Percentiles rank a stretch among this genome's conserved stretches.
Evolutionary conservation across 2,329 filamentous ascomycete species (phyloP).

Genomic region (Clonostachys solani): DNA sequence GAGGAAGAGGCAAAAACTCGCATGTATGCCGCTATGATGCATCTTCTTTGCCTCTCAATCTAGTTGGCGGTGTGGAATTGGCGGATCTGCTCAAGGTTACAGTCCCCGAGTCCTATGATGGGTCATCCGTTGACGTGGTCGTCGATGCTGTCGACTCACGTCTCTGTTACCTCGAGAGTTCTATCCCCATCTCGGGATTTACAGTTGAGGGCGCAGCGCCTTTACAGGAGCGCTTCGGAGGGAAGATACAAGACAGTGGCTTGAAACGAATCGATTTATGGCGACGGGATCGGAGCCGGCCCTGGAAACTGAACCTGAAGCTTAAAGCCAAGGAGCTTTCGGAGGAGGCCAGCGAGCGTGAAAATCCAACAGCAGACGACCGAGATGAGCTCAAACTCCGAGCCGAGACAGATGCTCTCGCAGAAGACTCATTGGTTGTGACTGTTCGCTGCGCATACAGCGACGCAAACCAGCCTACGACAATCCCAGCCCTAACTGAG

Average conservation of each 20-base stretch:
- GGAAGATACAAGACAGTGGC: conserved; percentile 57
- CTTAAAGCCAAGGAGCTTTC: neutral
- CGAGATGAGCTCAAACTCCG: conserved; percentile 43
- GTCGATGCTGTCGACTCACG: conserved; percentile 73
- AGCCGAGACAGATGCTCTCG: conserved; percentile 42
- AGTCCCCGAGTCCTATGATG: conserved; percentile 19
- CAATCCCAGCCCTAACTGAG: conserved; percentile 83
- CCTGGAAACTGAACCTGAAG: conserved; percentile 59
- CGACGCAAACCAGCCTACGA: conserved; percentile 68
- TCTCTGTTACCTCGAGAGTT: conserved; percentile 70
- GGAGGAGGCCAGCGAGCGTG: neutral
- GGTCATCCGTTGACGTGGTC: conserved; percentile 54
- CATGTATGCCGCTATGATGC: conserved; percentile 66
- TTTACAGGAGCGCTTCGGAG: conserved; percentile 58
- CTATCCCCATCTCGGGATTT: conserved; percentile 62
- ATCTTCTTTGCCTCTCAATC: conserved; percentile 51
- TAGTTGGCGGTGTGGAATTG: conserved; percentile 42
- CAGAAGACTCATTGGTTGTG: conserved; percentile 44
- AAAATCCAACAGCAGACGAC: neutral
- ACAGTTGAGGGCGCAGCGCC: conserved; percentile 54
- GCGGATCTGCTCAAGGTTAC: conserved; percentile 60
- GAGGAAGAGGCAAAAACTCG: conserved; percentile 9
- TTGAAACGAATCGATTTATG: conserved; percentile 71
- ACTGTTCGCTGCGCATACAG: conserved; percentile 79
- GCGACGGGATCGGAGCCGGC: conserved; percentile 73